Conservation (phyloP, 345 rosid genomes). For the Aethionema arabicum region DNA sequence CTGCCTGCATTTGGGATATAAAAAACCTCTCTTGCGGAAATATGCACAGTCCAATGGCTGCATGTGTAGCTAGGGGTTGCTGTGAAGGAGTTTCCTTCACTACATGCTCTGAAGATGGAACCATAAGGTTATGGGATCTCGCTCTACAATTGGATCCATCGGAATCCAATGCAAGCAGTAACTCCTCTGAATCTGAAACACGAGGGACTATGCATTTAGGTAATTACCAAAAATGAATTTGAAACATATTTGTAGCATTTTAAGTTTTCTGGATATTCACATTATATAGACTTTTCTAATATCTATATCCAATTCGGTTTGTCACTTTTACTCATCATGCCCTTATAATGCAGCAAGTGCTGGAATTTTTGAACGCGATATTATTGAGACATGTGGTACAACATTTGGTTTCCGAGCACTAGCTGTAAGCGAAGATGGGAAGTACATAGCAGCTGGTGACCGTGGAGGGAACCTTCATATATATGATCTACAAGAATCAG, state of each 20-base stretch:
- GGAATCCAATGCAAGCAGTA: conserved; percentile 35
- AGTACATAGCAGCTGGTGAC: conserved; percentile 82
- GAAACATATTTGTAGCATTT: not conserved
- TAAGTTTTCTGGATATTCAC: conserved; percentile 1
- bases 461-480: conserved; percentile 82
- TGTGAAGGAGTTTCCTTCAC: conserved; percentile 79
- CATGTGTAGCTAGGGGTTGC: conserved; percentile 81
- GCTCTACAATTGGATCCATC: conserved; percentile 44
- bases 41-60: conserved; percentile 64
- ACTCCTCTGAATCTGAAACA: conserved; percentile 35
- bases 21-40: conserved; percentile 81
- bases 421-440: conserved; percentile 74
- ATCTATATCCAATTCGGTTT: conserved; percentile 8
- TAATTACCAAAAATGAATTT: conserved; percentile 26
- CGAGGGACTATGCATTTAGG: conserved; percentile 49
- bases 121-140: conserved; percentile 84
- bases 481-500: conserved; percentile 62
- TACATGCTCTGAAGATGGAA: conserved; percentile 85
- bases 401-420: conserved; percentile 66
- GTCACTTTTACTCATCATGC: conserved; percentile 15
- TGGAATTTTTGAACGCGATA: conserved; percentile 69
- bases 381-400: conserved; percentile 47
- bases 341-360: conserved; percentile 49
- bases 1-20: conserved; percentile 79
- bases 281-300: too few species aligned